These are phyloP conservation scores for Xylaria sp. DNA, from an alignment of 2,329 filamentous ascomycete genomes.

Conservation along the genomic window DNA sequence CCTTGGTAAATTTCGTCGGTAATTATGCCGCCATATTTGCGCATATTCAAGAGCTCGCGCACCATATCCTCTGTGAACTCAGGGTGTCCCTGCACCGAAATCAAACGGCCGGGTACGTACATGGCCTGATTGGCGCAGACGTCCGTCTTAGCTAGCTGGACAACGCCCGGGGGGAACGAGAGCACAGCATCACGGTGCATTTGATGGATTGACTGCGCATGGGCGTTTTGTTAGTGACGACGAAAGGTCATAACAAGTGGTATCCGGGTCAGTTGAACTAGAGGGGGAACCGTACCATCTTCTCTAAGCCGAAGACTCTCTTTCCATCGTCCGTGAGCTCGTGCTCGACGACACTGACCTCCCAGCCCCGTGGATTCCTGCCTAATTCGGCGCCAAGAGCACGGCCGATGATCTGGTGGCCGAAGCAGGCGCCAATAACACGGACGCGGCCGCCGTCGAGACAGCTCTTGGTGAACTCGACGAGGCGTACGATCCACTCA, in stretches of 20 bases:
- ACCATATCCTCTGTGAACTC: constrained; percentile 82
- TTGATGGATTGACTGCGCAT: constrained; percentile 74
- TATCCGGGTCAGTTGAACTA: constrained; percentile 1
- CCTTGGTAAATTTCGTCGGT: constrained; percentile 74
- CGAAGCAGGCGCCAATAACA: constrained; percentile 86
- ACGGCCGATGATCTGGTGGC: constrained; percentile 84
- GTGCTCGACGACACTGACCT: constrained; percentile 78
- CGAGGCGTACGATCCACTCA: constrained; percentile 80
- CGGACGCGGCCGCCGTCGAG: constrained; percentile 71
- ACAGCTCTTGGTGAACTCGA: constrained; percentile 72
- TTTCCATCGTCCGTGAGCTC: constrained; percentile 75
- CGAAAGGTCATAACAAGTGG: not conserved
- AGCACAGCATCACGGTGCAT: constrained; percentile 87
- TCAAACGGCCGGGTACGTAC: constrained; percentile 72
- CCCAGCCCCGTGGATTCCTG: constrained; percentile 78
- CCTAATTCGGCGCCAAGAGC: constrained; percentile 76
- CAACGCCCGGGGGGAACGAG: constrained; percentile 69
- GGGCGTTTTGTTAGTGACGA: constrained; percentile 23
- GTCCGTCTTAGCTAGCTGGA: constrained; percentile 72
- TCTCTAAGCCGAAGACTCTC: constrained; percentile 75
- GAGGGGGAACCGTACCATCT: constrained; percentile 56
- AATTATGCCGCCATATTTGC: constrained; percentile 76
- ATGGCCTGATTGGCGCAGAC: constrained; percentile 83
- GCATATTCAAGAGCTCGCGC: constrained; percentile 71
- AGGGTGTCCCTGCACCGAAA: constrained; percentile 87